A percentile compares a stretch with the other conserved stretches of the same genome.
phyloP scores from a whole-genome alignment of 345 rosid genomes.

The Dimocarpus longan region DNA sequence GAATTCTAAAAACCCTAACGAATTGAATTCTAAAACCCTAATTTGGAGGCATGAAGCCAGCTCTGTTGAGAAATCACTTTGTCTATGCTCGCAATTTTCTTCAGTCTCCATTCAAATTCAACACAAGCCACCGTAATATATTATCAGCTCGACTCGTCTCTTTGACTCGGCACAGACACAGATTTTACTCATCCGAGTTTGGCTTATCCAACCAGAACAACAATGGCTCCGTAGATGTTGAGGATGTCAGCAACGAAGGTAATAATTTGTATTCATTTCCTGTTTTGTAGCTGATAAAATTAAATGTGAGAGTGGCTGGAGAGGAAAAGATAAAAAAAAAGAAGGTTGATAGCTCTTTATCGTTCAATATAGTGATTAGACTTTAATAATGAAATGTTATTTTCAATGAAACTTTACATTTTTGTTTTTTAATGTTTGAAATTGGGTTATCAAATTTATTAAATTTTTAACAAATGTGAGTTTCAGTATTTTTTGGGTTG shows the following conservation, averaged over 20 bases:
- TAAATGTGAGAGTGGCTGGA: too few species aligned
- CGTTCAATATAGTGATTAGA: background rate
- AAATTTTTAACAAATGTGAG: too few species aligned
- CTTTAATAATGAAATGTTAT: background rate
- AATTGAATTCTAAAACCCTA: background rate
- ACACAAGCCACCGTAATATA: slow-evolving; percentile 17
- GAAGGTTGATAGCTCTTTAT: background rate
- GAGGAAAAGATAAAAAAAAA: too few species aligned
- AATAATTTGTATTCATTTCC: background rate
- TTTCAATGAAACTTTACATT: too few species aligned
- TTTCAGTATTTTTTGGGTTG: too few species aligned
- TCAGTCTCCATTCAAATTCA: slow-evolving; percentile 17
- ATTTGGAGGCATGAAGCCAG: slow-evolving; percentile 31
- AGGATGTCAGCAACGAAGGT: slow-evolving; percentile 49
- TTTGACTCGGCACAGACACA: slow-evolving; percentile 20
- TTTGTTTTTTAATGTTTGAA: background rate
- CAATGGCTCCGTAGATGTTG: slow-evolving; percentile 18
- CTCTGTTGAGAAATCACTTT: slow-evolving; percentile 29
- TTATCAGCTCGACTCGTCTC: background rate
- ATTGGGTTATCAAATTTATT: background rate
- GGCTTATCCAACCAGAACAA: slow-evolving; percentile 18
- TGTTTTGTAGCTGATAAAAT: background rate
- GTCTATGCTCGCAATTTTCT: slow-evolving; percentile 21
- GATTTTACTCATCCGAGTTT: slow-evolving; percentile 41
- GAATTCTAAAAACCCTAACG: background rate